phyloP scores from a whole-genome alignment of 352 stramenopile genomes.

The Saprolegnia diclina region DNA sequence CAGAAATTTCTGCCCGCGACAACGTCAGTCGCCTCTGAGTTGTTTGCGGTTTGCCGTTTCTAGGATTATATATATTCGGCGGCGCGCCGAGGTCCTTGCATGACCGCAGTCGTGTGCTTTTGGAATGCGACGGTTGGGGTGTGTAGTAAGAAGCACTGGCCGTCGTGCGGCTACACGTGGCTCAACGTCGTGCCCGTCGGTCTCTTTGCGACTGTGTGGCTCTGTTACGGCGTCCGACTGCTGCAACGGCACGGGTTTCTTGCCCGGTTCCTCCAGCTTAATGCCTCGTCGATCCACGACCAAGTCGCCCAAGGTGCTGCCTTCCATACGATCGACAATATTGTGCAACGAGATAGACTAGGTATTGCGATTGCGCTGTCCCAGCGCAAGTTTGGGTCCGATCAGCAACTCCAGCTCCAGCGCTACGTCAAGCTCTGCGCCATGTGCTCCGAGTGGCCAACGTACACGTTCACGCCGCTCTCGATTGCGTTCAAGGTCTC shows the following conservation, averaged over 20 bases:
- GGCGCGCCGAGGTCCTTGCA: not conserved
- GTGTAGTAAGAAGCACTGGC: conserved; percentile 17
- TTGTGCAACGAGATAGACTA: not conserved
- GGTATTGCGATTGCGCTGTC: conserved; percentile 24
- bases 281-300: conserved; percentile 1
- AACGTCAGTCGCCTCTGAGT: no score
- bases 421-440: conserved; percentile 25
- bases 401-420: not conserved
- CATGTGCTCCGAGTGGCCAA: conserved; percentile 25
- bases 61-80: not conserved
- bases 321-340: not conserved
- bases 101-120: not conserved
- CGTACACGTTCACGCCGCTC: conserved; percentile 23
- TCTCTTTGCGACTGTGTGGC: conserved; percentile 16
- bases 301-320: conserved; percentile 3
- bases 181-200: conserved; percentile 18
- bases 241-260: not conserved
- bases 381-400: conserved; percentile 16
- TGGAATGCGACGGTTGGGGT: not conserved
- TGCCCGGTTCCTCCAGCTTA: not conserved
- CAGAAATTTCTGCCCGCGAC: no score
- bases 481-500: conserved; percentile 24
- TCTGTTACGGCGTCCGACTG: not conserved
- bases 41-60: no score
- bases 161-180: conserved; percentile 22